These are phyloP conservation scores for Elsinoe australis DNA, from an alignment of 2,329 filamentous ascomycete genomes.

Conservation along the genomic window DNA sequence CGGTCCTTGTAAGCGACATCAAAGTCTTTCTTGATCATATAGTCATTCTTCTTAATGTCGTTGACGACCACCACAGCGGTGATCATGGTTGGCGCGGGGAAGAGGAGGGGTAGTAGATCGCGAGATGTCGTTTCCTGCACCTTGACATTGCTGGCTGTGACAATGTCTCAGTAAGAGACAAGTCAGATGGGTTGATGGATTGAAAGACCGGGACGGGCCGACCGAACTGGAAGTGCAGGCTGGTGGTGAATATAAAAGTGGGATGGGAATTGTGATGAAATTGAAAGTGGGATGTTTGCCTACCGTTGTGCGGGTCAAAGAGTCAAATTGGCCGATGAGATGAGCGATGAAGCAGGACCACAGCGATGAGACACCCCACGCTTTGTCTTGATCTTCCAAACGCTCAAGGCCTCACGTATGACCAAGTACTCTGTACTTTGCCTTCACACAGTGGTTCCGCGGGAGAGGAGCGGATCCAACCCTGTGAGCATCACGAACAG, in stretches of 20 bases:
- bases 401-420: neutral
- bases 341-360: neutral
- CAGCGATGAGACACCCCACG: slow-evolving; percentile 3
- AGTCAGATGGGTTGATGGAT: neutral
- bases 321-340: slow-evolving; percentile 2
- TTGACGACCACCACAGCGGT: slow-evolving; percentile 15
- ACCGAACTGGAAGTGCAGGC: too few species aligned
- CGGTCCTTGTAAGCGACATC: slow-evolving; percentile 4
- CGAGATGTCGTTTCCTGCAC: slow-evolving; percentile 5
- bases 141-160: slow-evolving; percentile 10
- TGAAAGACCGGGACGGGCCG: slow-evolving; percentile 9
- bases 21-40: slow-evolving; percentile 2
- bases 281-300: neutral
- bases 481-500: neutral
- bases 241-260: neutral
- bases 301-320: slow-evolving; percentile 7
- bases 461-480: too few species aligned
- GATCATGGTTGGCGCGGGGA: slow-evolving; percentile 13
- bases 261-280: neutral
- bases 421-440: slow-evolving; percentile 4
- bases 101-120: slow-evolving; percentile 7
- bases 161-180: slow-evolving; percentile 8
- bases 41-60: slow-evolving; percentile 12
- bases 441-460: slow-evolving; percentile 9
- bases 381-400: slow-evolving; percentile 1